Conservation (phyloP, 352 stramenopile species). For the Globisporangium viniferum region DNA sequence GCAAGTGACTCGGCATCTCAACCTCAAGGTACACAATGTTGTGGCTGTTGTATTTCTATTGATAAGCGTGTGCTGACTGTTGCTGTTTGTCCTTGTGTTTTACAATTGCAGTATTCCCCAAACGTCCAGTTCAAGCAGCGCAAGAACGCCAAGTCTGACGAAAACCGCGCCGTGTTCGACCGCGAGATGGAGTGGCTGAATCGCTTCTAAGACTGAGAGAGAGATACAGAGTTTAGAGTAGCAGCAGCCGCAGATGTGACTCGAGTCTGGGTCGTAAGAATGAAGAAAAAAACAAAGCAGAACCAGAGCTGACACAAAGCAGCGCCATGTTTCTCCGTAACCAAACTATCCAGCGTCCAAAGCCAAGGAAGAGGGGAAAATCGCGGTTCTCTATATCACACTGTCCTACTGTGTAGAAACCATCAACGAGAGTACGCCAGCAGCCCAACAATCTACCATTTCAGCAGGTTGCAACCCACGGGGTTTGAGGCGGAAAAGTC, state of each 20-base stretch:
- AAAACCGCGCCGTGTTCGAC: constrained; percentile 61
- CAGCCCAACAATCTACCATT: no score
- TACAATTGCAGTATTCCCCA: constrained; percentile 53
- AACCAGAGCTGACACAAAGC: no score
- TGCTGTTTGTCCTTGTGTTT: not conserved
- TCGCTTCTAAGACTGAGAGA: constrained; percentile 25
- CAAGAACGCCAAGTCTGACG: constrained; percentile 58
- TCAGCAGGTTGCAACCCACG: no score
- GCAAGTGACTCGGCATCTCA: constrained; percentile 69
- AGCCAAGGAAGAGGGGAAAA: no score
- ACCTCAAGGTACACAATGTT: constrained; percentile 58
- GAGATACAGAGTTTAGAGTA: not conserved
- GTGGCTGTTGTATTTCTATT: not conserved
- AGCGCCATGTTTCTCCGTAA: no score
- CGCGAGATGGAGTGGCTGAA: constrained; percentile 79
- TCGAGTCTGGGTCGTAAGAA: not conserved
- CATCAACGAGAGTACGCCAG: no score
- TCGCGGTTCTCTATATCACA: no score
- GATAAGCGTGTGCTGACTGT: not conserved
- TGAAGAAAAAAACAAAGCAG: not conserved
- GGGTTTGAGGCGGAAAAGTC: no score
- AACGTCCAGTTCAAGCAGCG: constrained; percentile 77
- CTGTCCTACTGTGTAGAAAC: no score
- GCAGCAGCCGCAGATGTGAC: not conserved
- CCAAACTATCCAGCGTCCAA: no score